Base-by-base conservation (phyloP, 1,139 yeast species). In the Yamadazyma diddensiae region DNA sequence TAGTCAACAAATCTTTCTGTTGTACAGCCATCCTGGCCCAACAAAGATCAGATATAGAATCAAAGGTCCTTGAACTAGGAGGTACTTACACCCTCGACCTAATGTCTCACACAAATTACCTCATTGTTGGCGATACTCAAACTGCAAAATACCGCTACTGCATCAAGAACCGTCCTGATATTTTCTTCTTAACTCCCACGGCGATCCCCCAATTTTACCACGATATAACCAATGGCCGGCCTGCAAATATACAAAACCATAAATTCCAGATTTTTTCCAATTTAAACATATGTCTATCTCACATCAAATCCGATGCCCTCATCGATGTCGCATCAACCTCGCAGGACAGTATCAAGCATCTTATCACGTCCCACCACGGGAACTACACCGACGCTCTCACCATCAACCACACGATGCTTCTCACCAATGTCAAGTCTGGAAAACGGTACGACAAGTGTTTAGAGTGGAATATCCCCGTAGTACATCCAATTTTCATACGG, bases 401-500 rank as follows among this genome's bases (percentile, higher is more conserved):
- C 3, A 59, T 62, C 9, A 55, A 66, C 5, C 73, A 70, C 28
- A 57, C 75, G 4, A 70, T 78, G 43, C 62, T 86, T 2, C 65
- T 80, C 1, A 69, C 79, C 4, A 67, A 77, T 13, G 77, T 70
- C 29, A 57, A 59, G 18, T 48, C 57, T 13, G 95, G 95, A 1
- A 73, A 71, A 37, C 64, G 94, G 39, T 82, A 69, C 47, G 62
- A 61, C 18, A 79, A 74, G 52, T 88, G 92, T 1, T 37, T 65
- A 6, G 79, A 77, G 47, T 82, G 92, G 90, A 65, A 65, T 5
- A 73, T 79, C 3, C 82, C 85, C 1, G 71, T 79, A 1, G 75
- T 86, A 3, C 88, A 83, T 50, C 92, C 94, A 0, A 58, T 74
- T 32, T 88, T 94, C 94, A 55, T 88, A 3, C 47, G 70, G 14